A percentile compares a stretch with the other conserved stretches of the same genome.
These are phyloP conservation scores for Ciborinia camelliae DNA, from an alignment of 2,329 filamentous ascomycete genomes.

Conservation along the genomic window DNA sequence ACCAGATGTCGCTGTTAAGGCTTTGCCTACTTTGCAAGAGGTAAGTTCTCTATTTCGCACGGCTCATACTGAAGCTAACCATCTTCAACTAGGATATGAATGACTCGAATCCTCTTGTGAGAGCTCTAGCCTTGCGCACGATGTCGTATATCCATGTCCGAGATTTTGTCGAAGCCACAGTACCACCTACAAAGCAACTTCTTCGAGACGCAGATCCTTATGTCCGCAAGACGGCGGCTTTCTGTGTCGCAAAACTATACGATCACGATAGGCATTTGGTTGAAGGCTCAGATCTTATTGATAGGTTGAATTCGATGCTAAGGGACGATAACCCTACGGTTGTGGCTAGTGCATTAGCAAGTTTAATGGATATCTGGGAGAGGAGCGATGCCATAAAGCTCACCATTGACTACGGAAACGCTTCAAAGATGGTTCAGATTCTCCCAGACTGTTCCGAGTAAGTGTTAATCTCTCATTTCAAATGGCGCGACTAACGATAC, in stretches of 20 bases:
- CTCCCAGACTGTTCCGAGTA: constrained; percentile 95
- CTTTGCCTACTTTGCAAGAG: constrained; percentile 79
- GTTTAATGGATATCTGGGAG: constrained; percentile 97
- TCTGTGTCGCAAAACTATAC: constrained; percentile 95
- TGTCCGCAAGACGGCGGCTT: constrained; percentile 94
- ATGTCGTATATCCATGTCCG: constrained; percentile 97
- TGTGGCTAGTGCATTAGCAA: constrained; percentile 86
- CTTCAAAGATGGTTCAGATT: constrained; percentile 97
- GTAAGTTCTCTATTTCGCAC: constrained; percentile 46
- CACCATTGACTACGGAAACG: constrained; percentile 95
- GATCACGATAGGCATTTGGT: constrained; percentile 91
- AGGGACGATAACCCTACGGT: constrained; percentile 97
- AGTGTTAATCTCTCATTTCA: constrained; percentile 38
- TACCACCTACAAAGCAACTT: constrained; percentile 77
- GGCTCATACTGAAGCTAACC: background rate
- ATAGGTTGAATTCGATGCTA: constrained; percentile 82
- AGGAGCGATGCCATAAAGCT: constrained; percentile 95
- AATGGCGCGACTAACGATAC: constrained; percentile 1
- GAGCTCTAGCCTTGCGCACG: constrained; percentile 86
- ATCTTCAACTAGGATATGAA: constrained; percentile 72
- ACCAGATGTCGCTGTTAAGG: constrained; percentile 89
- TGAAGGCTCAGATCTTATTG: constrained; percentile 87
- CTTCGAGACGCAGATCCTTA: constrained; percentile 89
- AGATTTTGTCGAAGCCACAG: constrained; percentile 89
- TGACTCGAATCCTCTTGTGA: constrained; percentile 85